Base-by-base conservation (phyloP, 2,329 filamentous ascomycete species). In the Aureobasidium sp. region DNA sequence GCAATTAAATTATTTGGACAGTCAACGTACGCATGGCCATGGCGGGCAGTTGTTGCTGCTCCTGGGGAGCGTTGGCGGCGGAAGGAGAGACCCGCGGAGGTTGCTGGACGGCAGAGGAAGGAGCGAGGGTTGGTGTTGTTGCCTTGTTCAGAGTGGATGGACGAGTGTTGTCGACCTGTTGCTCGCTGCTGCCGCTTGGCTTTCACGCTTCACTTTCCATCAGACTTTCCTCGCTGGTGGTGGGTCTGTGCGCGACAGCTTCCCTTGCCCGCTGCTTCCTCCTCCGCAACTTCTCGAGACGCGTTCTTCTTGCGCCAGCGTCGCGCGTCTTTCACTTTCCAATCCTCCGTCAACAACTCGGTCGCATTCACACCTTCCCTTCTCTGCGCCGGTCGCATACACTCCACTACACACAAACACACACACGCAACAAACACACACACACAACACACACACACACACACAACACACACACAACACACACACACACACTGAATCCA, bases 1-100 rank as follows among this genome's bases (percentile, higher is more conserved):
- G 31, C 40, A 33, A 47, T 37, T 35, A 48, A 39, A 47, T 58
- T 66, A 59, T 64, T 57, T 50, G 40, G 24, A 60, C 19, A 58
- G 53, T 61, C 52, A 50, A 76, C 82, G 66, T 79, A 85, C 82
- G 82, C 80, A 85, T 80, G 66, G 82, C 81, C 82, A 85, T 85
- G 60, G 77, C 83, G 35, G 57, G 57, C 57, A 42, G 50, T 29
- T 37, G 58, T 52, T 44, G 22, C 22, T 45, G 60, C 60, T 63
- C 64, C 57, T 27, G n/a, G 11, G 62, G 62, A 65, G 64, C 60
- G 35, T 35, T 9, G 35, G 15, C 45, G 27, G 27, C 35, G 9
- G 29, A 17, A 27, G 39, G 19, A 44, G 19, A 47, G 37, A 48
- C 33, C 47, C 37, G 35, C 17, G 22, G 37, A 14, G 17, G n/a